Evolutionary conservation across 164 flowering plant genomes (phyloP).

Genomic region (Cinnamomum micranthum): DNA sequence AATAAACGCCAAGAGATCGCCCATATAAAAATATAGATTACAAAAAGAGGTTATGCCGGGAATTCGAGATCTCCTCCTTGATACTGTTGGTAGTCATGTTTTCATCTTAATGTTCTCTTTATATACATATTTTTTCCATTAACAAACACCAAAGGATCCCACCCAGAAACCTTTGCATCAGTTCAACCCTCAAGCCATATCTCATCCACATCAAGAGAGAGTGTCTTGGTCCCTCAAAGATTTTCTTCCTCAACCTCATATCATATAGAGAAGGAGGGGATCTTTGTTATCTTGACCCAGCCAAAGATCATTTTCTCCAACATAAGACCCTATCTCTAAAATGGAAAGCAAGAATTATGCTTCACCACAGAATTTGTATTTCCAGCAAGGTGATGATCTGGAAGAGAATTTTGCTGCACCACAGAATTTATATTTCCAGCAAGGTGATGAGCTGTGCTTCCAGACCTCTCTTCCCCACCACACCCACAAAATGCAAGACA

Average conservation of each 20-base stretch:
- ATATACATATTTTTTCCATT: neutral
- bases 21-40: neutral
- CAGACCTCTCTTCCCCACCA: neutral
- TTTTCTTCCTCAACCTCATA: neutral
- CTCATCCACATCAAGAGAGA: neutral
- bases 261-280: too few species aligned
- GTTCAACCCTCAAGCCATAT: neutral
- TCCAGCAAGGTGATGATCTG: constrained; percentile 19
- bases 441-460: constrained; percentile 18
- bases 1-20: neutral
- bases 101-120: neutral
- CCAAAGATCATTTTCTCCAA: constrained; percentile 6
- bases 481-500: neutral
- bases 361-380: constrained; percentile 10
- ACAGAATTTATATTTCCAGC: constrained; percentile 10
- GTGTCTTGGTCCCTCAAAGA: constrained; percentile 7
- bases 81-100: neutral
- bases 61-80: neutral
- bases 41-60: neutral
- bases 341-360: neutral
- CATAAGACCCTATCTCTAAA: neutral
- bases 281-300: too few species aligned
- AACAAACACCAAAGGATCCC: neutral
- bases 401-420: constrained; percentile 2
- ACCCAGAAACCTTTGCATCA: neutral